Evolutionary conservation across 1,139 yeast genomes (phyloP), one percentile per base, ranked within the genome.

Genomic region (Sugiyamaella novakii): DNA sequence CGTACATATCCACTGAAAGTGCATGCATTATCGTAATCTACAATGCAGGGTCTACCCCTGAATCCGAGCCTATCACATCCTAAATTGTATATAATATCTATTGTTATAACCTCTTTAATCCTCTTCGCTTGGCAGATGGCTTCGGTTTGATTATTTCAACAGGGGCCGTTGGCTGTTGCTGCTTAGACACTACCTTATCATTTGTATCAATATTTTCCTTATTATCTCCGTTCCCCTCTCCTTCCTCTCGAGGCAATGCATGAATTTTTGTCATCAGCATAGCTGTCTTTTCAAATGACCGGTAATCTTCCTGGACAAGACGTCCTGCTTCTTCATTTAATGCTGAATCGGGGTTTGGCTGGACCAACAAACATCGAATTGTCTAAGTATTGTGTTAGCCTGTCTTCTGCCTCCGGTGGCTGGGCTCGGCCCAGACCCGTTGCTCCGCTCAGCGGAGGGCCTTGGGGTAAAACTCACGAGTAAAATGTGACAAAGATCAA

Each of bases 301-400:
- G 56, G 39, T 58, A 65, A 50, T 65, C 64, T 31, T 66, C 68
- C 34, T 65, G 59, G 34, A 66, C 54, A 22, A 63, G 50, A 40
- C 61, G 63, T 3, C 70, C 70, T 0, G 70, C 70, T 38, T 66
- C 68, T 42, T 66, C 69, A 46, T 66, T 66, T 40, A 66, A 52
- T 5, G 70, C 63, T 2, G 68, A 63, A 43, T 66, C 70, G 1
- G 70, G 70, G 46, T 65, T 66, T 7, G 70, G 70, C 53, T 65
- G 65, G 37, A 66, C 65, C 36, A 66, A 53, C 22, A 66, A 53
- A 46, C 70, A 66, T 11, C 68, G 58, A 18, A 66, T 62, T 5
- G 66, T 63, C 63, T 60, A 35, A 15, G n/a, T 12, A 31, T 15
- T 2, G 28, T 11, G 21, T 25, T 25, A 44, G 24, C 21, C 3